Evolutionary conservation across 108 stramenopile genomes (phyloP).

Genomic region (Thalassiosira profunda): DNA sequence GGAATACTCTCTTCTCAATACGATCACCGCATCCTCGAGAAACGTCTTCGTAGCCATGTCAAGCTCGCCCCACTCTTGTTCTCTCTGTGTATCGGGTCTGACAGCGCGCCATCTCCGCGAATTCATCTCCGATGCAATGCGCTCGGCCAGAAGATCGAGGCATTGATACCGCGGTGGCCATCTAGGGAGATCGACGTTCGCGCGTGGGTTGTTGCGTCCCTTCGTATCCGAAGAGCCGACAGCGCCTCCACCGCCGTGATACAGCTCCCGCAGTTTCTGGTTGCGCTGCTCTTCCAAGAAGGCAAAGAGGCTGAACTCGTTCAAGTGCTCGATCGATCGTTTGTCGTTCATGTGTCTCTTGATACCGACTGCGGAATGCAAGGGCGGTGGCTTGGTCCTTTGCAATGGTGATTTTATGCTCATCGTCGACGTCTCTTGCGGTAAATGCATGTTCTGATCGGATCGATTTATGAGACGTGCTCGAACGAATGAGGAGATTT

Average conservation of each 20-base stretch:
- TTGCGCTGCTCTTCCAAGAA: constrained; percentile 24
- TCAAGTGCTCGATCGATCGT: no score
- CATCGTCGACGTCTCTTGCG: no score
- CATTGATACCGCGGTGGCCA: constrained; percentile 30
- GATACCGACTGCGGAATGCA: no score
- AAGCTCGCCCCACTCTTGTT: constrained; percentile 8
- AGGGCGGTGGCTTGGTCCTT: no score
- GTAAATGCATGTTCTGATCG: no score
- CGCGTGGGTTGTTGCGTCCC: background rate
- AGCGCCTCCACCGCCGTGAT: background rate
- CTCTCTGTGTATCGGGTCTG: no score
- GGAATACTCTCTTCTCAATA: background rate
- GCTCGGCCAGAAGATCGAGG: constrained; percentile 3
- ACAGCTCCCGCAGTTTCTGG: constrained; percentile 22
- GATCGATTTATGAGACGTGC: no score
- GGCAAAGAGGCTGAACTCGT: constrained; percentile 20
- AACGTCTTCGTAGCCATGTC: constrained; percentile 12
- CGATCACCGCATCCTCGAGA: constrained; percentile 11
- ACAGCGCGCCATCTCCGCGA: no score
- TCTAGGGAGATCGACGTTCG: background rate
- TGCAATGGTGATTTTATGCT: no score
- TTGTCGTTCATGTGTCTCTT: no score
- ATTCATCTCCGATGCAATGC: no score
- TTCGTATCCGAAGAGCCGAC: background rate
- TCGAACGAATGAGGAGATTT: no score